Percentiles rank a stretch among this genome's conserved stretches.
Conservation (phyloP, 768 basidiomycete species). For the Jaapia argillacea region DNA sequence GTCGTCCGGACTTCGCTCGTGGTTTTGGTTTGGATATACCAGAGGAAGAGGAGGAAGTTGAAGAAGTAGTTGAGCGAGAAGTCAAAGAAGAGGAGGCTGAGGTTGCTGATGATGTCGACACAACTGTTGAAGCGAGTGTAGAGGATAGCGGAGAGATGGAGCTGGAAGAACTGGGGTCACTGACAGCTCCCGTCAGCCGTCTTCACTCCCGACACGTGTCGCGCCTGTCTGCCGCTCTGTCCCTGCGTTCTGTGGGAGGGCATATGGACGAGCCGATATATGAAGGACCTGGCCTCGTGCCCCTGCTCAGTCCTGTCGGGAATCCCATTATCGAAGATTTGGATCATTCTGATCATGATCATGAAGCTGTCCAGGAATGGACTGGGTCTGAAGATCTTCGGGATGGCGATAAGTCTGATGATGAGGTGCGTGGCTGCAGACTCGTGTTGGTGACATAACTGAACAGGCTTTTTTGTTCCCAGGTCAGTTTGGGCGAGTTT, state of each 20-base stretch:
- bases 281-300: slow-evolving; percentile 12
- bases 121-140: no score
- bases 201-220: slow-evolving; percentile 66
- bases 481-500: slow-evolving; percentile 79
- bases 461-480: slow-evolving; percentile 4
- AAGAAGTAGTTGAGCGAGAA: slow-evolving; percentile 21
- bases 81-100: slow-evolving; percentile 27
- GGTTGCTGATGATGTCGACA: not conserved
- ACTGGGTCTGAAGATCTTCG: slow-evolving; percentile 73
- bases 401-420: slow-evolving; percentile 42
- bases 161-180: slow-evolving; percentile 21
- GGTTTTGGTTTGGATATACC: slow-evolving; percentile 79
- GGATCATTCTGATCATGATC: slow-evolving; percentile 19
- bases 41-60: slow-evolving; percentile 60
- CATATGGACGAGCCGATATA: slow-evolving; percentile 14
- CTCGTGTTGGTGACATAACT: slow-evolving; percentile 1
- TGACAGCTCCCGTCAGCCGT: slow-evolving; percentile 38
- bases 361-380: slow-evolving; percentile 59
- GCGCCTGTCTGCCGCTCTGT: slow-evolving; percentile 55
- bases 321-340: slow-evolving; percentile 23
- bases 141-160: not conserved
- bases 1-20: slow-evolving; percentile 61
- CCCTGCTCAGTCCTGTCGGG: slow-evolving; percentile 21
- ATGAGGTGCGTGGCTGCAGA: slow-evolving; percentile 41
- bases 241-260: slow-evolving; percentile 52